Conservation (phyloP, 2,329 filamentous ascomycete species). For the Nothophaeocryptopus gaeumannii region DNA sequence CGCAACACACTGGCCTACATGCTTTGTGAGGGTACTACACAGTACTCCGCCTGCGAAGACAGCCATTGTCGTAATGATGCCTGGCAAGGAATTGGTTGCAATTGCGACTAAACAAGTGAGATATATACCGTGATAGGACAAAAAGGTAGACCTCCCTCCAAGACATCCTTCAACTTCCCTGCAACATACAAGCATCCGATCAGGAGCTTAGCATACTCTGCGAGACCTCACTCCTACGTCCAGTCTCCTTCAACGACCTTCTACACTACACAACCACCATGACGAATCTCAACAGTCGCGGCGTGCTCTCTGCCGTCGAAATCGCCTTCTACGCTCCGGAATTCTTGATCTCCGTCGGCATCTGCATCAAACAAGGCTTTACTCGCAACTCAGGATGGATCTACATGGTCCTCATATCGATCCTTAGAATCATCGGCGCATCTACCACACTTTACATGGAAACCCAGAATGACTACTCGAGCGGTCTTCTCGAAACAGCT, state of each 20-base stretch:
- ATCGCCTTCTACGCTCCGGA: conserved; percentile 27
- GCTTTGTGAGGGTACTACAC: too few species aligned
- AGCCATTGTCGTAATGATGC: too few species aligned
- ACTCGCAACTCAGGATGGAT: conserved; percentile 23
- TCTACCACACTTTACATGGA: conserved; percentile 27
- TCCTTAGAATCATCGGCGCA: conserved; percentile 29
- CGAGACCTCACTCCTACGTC: too few species aligned
- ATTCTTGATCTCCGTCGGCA: conserved; percentile 18
- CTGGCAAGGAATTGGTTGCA: too few species aligned
- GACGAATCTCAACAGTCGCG: conserved; percentile 17
- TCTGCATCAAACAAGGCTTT: conserved; percentile 30
- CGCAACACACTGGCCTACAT: neutral
- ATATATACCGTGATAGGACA: too few species aligned
- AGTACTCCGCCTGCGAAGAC: too few species aligned
- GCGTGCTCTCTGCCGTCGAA: conserved; percentile 26
- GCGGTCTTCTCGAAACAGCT: conserved; percentile 21
- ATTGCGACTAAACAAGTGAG: too few species aligned
- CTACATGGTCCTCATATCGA: conserved; percentile 26
- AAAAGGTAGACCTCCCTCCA: too few species aligned
- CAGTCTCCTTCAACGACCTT: too few species aligned
- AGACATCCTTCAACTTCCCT: too few species aligned
- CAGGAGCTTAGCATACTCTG: too few species aligned
- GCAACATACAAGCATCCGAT: too few species aligned
- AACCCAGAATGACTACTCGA: conserved; percentile 22
- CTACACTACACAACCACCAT: conserved; percentile 2